A percentile compares a stretch with the other conserved stretches of the same genome.
These are phyloP conservation scores for Xylariaceae sp. DNA, from an alignment of 2,329 filamentous ascomycete genomes.

Conservation along the genomic window DNA sequence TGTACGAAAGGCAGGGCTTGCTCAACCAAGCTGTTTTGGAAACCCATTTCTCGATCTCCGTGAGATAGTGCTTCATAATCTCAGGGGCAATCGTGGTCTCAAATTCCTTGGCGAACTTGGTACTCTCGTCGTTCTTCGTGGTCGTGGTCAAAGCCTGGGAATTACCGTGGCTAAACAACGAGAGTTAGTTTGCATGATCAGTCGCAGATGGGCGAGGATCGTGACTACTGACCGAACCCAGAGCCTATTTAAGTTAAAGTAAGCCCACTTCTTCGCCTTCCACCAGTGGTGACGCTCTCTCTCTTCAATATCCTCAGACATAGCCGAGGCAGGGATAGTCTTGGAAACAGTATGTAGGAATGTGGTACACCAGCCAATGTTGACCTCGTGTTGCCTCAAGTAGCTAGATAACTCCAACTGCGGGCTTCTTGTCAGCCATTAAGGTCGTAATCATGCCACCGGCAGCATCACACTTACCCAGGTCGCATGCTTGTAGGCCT, in stretches of 20 bases:
- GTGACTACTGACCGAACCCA: slow-evolving; percentile 69
- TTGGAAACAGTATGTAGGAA: slow-evolving; percentile 91
- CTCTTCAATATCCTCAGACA: slow-evolving; percentile 76
- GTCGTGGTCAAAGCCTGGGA: slow-evolving; percentile 71
- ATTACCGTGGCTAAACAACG: slow-evolving; percentile 73
- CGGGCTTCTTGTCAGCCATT: slow-evolving; percentile 19
- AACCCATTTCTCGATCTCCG: slow-evolving; percentile 97
- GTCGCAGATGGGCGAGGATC: background rate
- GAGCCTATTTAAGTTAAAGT: slow-evolving; percentile 92
- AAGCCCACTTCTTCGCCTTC: slow-evolving; percentile 99
- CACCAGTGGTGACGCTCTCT: slow-evolving; percentile 96
- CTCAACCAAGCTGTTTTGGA: slow-evolving; percentile 92
- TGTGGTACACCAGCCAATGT: slow-evolving; percentile 93
- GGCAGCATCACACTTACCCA: slow-evolving; percentile 67
- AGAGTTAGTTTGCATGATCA: slow-evolving; percentile 23
- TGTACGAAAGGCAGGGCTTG: slow-evolving; percentile 89
- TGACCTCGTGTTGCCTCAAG: slow-evolving; percentile 74
- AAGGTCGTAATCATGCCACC: background rate
- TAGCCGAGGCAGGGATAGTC: slow-evolving; percentile 70
- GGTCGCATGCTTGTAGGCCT: slow-evolving; percentile 97
- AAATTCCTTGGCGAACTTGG: slow-evolving; percentile 84
- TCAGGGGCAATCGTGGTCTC: slow-evolving; percentile 88
- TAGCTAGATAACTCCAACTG: slow-evolving; percentile 82
- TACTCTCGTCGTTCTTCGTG: slow-evolving; percentile 72
- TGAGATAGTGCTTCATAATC: slow-evolving; percentile 90